A percentile compares a stretch with the other conserved stretches of the same genome.
Conservation (phyloP, 768 basidiomycete species). For the Mycena olivaceomarginata region DNA sequence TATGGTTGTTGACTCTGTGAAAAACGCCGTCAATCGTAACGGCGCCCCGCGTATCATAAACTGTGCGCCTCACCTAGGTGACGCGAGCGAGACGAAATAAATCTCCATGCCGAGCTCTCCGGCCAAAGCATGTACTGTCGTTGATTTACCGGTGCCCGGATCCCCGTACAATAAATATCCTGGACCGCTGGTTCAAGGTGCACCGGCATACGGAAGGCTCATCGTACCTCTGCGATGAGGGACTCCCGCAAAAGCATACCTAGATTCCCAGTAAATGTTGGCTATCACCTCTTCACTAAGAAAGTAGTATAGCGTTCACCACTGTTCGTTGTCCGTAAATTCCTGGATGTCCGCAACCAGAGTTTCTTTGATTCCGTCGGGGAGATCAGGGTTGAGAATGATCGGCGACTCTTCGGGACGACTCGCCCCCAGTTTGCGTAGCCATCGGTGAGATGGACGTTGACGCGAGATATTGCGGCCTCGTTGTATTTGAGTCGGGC, state of each 20-base stretch:
- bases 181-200: not conserved
- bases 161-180: conserved; percentile 30
- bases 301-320: not conserved
- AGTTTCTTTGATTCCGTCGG: conserved; percentile 28
- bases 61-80: conserved; percentile 10
- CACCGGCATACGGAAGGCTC: no score
- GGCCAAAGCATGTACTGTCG: conserved; percentile 27
- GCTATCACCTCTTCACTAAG: not conserved
- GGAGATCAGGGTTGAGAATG: conserved; percentile 28
- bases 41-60: no score
- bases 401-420: conserved; percentile 15
- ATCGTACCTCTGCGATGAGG: conserved; percentile 21
- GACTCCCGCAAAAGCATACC: conserved; percentile 17
- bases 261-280: not conserved
- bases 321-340: conserved; percentile 23
- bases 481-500: conserved; percentile 6
- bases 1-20: conserved; percentile 19
- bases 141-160: conserved; percentile 28
- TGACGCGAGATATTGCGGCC: conserved; percentile 25
- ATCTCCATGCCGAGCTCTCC: conserved; percentile 34
- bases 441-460: conserved; percentile 27
- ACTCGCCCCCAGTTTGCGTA: conserved; percentile 18
- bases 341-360: conserved; percentile 26
- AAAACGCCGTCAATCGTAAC: no score
- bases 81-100: conserved; percentile 28